A percentile compares a stretch with the other conserved stretches of the same genome.
Conservation (phyloP, 2,329 filamentous ascomycete species). For the Epichloe hybrida region DNA sequence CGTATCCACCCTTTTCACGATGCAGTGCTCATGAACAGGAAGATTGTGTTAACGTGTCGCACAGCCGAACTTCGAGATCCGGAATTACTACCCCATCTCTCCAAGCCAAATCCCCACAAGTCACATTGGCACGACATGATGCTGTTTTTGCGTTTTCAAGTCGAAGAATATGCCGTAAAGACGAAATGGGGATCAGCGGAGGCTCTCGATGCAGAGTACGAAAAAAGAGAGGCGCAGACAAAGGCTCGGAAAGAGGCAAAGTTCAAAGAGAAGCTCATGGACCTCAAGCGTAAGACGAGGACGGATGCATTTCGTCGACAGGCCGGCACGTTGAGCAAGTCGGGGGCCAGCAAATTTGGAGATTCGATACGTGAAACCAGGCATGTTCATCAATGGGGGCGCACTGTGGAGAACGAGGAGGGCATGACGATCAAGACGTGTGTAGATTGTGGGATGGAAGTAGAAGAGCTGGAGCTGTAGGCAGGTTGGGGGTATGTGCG, state of each 20-base stretch:
- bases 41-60: constrained; percentile 1
- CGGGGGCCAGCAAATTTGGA: constrained; percentile 51
- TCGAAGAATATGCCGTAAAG: constrained; percentile 83
- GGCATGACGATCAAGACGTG: constrained; percentile 75
- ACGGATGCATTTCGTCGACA: constrained; percentile 79
- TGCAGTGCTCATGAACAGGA: not conserved
- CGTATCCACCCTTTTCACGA: constrained; percentile 21
- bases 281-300: constrained; percentile 84
- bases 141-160: constrained; percentile 84
- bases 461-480: constrained; percentile 59
- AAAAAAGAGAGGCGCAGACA: constrained; percentile 61
- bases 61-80: constrained; percentile 79
- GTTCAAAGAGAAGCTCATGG: constrained; percentile 76
- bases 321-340: constrained; percentile 42
- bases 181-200: constrained; percentile 86
- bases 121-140: constrained; percentile 98
- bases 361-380: constrained; percentile 56
- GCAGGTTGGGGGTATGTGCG: too few species aligned
- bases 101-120: constrained; percentile 88
- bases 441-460: constrained; percentile 62
- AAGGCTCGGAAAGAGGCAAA: constrained; percentile 81
- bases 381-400: constrained; percentile 83
- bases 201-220: constrained; percentile 79
- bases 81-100: constrained; percentile 74
- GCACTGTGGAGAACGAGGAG: constrained; percentile 52